Evolutionary conservation across 257 asterid species (phyloP).

Genomic region (Cynanchum wilfordii): DNA sequence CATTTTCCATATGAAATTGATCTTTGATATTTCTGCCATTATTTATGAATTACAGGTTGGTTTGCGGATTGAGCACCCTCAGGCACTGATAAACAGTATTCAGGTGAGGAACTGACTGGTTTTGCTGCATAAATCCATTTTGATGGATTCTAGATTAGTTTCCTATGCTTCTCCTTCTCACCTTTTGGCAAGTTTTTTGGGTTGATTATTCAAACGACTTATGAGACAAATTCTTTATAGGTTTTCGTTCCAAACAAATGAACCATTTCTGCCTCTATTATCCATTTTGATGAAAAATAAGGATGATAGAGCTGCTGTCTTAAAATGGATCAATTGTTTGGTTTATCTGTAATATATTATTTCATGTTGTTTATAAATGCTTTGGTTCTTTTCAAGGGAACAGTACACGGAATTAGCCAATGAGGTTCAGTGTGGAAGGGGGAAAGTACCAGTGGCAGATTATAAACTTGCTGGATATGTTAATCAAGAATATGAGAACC

Average conservation of each 20-base stretch:
- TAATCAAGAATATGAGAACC: slow-evolving; percentile 28
- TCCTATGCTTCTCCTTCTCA: neutral
- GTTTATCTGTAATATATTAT: neutral
- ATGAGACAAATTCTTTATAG: neutral
- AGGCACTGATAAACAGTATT: slow-evolving; percentile 71
- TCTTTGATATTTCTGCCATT: neutral
- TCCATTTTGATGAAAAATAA: neutral
- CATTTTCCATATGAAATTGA: neutral
- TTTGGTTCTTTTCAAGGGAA: slow-evolving; percentile 14
- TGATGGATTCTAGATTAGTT: neutral
- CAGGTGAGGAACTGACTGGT: slow-evolving; percentile 44
- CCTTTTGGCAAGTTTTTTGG: neutral
- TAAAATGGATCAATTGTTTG: neutral
- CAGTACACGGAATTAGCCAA: slow-evolving; percentile 81
- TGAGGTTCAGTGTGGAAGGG: slow-evolving; percentile 79
- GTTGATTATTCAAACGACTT: neutral
- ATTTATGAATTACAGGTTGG: slow-evolving; percentile 55
- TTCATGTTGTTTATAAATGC: neutral
- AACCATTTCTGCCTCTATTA: neutral
- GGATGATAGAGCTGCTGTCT: neutral
- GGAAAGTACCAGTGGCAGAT: slow-evolving; percentile 96
- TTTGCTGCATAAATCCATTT: neutral
- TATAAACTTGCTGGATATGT: slow-evolving; percentile 79
- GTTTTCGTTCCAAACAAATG: neutral
- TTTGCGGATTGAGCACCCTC: slow-evolving; percentile 94